Conservation (phyloP, 345 rosid genomes). For the Populus davidiana region DNA sequence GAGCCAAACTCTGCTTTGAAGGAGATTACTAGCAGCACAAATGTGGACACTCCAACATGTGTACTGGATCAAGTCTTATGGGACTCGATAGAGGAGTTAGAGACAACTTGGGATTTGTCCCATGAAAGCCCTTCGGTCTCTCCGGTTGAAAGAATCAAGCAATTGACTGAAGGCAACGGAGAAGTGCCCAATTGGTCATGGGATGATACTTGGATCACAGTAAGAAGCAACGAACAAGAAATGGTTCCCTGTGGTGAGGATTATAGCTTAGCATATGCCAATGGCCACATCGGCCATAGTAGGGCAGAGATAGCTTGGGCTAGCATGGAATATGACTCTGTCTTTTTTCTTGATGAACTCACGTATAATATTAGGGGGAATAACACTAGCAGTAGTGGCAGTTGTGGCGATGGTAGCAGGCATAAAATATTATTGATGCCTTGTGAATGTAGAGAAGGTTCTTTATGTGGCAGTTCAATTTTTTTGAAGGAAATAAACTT, state of each 20-base stretch:
- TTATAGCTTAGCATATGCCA: background rate
- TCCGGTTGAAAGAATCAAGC: slow-evolving; percentile 35
- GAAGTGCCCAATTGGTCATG: slow-evolving; percentile 25
- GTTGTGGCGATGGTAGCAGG: background rate
- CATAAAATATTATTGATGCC: slow-evolving; percentile 1
- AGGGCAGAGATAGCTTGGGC: background rate
- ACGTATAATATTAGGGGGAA: background rate
- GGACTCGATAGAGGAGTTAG: slow-evolving; percentile 27
- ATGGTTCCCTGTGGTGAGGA: background rate
- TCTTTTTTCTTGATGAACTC: background rate
- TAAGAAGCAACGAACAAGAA: slow-evolving; percentile 36
- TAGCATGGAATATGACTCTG: slow-evolving; percentile 6
- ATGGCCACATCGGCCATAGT: background rate
- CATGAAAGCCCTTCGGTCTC: background rate
- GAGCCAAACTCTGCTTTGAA: background rate
- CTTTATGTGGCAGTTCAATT: background rate
- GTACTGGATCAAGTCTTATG: slow-evolving; percentile 32
- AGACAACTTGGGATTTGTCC: slow-evolving; percentile 6
- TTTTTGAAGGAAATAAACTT: background rate
- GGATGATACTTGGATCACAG: slow-evolving; percentile 47
- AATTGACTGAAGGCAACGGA: slow-evolving; percentile 20
- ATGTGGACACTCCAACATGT: slow-evolving; percentile 39
- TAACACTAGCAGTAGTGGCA: background rate
- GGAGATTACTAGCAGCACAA: background rate
- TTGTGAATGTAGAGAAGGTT: background rate